Conservation (phyloP, 495 filamentous ascomycete genomes). For the Parachaetomium inaequale region DNA sequence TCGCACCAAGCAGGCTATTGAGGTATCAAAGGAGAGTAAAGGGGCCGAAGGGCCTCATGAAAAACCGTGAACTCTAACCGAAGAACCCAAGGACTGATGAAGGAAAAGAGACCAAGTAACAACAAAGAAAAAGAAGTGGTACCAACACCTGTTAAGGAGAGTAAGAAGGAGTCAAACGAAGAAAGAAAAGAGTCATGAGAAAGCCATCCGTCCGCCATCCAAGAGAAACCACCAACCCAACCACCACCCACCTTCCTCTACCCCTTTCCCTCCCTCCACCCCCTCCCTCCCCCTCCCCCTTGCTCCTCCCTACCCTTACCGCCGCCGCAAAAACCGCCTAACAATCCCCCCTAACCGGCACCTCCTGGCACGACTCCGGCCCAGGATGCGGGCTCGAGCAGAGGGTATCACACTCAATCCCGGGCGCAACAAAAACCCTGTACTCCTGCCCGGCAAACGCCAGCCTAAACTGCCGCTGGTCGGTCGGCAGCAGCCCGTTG, state of each 20-base stretch:
- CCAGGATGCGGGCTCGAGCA: conserved; percentile 22
- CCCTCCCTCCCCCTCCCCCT: background rate
- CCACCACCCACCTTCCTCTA: background rate
- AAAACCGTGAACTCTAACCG: background rate
- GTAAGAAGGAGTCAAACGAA: background rate
- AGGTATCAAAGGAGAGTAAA: background rate
- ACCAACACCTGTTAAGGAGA: background rate
- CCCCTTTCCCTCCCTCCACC: background rate
- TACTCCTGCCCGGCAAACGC: conserved; percentile 23
- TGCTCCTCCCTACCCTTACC: background rate
- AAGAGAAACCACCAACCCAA: background rate
- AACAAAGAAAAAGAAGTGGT: background rate
- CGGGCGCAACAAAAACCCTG: conserved; percentile 25
- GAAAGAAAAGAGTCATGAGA: background rate
- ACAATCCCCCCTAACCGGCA: conserved; percentile 22
- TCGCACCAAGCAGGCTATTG: background rate
- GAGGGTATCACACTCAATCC: conserved; percentile 23
- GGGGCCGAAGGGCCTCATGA: background rate
- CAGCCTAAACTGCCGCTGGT: conserved; percentile 25
- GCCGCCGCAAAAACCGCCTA: background rate
- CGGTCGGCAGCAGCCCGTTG: conserved; percentile 14
- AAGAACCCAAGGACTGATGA: background rate
- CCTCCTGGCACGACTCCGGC: conserved; percentile 23
- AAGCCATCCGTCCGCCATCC: too few relatives aligned
- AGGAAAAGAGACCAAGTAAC: background rate